Evolutionary conservation across 2,329 filamentous ascomycete genomes (phyloP), one percentile per base, ranked within the genome.

Genomic region (Pseudogymnoascus sp.): DNA sequence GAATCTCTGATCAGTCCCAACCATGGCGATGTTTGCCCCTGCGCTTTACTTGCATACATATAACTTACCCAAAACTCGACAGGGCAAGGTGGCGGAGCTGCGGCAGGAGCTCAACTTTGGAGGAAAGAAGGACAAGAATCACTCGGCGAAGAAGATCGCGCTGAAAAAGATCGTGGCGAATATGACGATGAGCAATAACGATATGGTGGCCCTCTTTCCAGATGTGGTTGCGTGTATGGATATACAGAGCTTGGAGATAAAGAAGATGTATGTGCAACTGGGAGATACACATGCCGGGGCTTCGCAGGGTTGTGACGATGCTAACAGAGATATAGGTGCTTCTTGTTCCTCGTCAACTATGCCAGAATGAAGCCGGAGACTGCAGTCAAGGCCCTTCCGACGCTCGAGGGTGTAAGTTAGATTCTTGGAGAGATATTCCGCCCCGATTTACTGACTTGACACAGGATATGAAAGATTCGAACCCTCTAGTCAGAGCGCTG

Each of bases 131-230:
- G 95, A 99, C 80, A 97, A 97, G 84, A 96, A 96, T 78, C 89
- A 91, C 78, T 84, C 89, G 50, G 86, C 87, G 69, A 99, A 97
- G 83, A 97, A 97, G 84, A 96, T 97, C 73, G 93, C 95, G 10
- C 83, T 99, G 67, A 99, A 99, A 84, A 97, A 97, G 83, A 97
- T 99, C 70, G 95, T 99, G 71, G 95, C 95, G 75, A 99, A 99
- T 75, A 99, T 99, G 95, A 99, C 95, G 68, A 99, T 99, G 95
- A 97, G 93, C 84, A 99, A 99, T 79, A 99, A 97, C 74, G 95
- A 99, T 77, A 99, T 99, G 95, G 89, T 97, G 63, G 92, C 91
- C 40, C 81, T 99, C 61, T 99, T 99, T 71, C 92, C 93, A 16
- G 95, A 99, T 74, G 89, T 99, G 65, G 90, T 99, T 70, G 87